Evolutionary conservation across 257 asterid genomes (phyloP), one percentile per base, ranked within the genome.

Genomic region (Nicotiana knightiana): DNA sequence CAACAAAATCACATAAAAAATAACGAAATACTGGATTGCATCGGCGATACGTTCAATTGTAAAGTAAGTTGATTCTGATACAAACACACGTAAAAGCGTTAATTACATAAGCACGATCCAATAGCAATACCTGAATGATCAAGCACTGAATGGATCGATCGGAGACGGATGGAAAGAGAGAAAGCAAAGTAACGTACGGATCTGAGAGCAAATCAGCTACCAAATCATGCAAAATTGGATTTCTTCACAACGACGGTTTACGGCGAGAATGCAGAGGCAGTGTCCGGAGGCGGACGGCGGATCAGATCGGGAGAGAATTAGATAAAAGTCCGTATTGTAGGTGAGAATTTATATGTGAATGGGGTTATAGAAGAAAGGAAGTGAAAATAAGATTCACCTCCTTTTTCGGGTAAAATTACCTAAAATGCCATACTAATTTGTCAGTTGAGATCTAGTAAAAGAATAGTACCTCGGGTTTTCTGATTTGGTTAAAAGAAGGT

Each of bases 371-470:
- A 75, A 11, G 28, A 12, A n/a, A 21, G 54, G 61, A 7, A 51
- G 46, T 51, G 62, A 75, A 75, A 51, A 15, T 55, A 26, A 75
- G 63, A 75, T 75, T 75, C 80, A 75, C 80, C 80, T 51, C 80
- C 46, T 75, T 48, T 73, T 75, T 75, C 3, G 26, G 63, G 63
- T 75, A 51, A 51, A 75, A 75, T 51, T 75, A 75, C 80, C 2
- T 51, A 75, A 51, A 51, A 51, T 75, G 80, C 80, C 80, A 75
- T 46, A 28, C 7, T 24, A 6, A 35, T 71, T n/a, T 58, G 64
- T 58, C 28, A 43, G 6, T 71, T 71, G 57, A 51, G 63, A 61
- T 61, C 16, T 61, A 21, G 67, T 21, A 24, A 61, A 61, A 21
- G 59, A 51, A 10, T 51, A 28, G 26, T 7, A 15, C 62, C 15